A percentile compares a stretch with the other conserved stretches of the same genome.
Conservation (phyloP, 805 yeast species). For the Spathaspora passalidarum region DNA sequence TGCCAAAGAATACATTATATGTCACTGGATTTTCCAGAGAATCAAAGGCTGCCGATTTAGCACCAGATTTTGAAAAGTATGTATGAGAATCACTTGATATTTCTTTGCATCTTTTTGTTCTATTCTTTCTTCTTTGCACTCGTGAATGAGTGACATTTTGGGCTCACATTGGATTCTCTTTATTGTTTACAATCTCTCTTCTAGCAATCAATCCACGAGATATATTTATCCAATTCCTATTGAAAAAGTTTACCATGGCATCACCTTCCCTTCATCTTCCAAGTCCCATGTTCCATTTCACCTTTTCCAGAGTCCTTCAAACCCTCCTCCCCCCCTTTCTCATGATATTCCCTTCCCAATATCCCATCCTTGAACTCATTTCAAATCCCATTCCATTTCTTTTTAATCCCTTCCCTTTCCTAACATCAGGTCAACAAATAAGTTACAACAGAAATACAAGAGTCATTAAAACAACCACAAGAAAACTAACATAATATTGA, state of each 20-base stretch:
- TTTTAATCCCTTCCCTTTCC: conserved; percentile 3
- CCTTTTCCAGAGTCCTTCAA: conserved; percentile 2
- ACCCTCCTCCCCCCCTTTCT: conserved; percentile 3
- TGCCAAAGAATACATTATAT: conserved; percentile 50
- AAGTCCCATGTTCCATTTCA: neutral
- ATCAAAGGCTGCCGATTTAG: conserved; percentile 54
- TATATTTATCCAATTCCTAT: neutral
- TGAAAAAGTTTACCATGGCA: neutral
- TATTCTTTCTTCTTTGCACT: neutral
- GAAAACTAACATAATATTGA: conserved; percentile 8
- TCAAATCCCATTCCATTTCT: conserved; percentile 6
- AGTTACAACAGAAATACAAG: conserved; percentile 5
- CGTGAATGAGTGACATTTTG: too few relatives aligned
- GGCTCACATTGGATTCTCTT: too few relatives aligned
- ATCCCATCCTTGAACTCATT: conserved; percentile 4
- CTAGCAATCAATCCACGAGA: neutral
- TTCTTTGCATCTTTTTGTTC: neutral
- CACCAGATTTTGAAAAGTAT: conserved; percentile 59
- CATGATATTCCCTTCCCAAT: neutral
- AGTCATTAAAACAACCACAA: conserved; percentile 2
- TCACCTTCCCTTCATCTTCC: neutral
- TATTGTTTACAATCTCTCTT: neutral
- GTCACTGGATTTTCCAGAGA: conserved; percentile 57
- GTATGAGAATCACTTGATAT: conserved; percentile 24
- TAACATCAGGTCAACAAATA: neutral